phyloP scores from a whole-genome alignment of 768 basidiomycete genomes.

The Lentinula raphanica region DNA sequence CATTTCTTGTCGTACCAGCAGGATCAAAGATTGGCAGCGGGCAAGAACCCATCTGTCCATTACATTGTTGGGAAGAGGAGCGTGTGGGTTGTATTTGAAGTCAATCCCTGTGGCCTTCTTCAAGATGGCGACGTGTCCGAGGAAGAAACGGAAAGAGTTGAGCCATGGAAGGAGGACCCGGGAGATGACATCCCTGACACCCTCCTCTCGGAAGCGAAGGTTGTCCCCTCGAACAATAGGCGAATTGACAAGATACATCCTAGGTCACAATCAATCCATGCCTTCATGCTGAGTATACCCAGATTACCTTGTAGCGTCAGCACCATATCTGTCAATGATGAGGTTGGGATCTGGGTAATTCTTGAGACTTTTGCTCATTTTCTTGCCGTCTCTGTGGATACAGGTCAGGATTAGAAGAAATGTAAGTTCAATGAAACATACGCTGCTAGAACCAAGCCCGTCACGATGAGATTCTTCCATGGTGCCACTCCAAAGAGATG shows the following conservation, averaged over 20 bases:
- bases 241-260: constrained; percentile 98
- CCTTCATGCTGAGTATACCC: not conserved
- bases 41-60: constrained; percentile 99
- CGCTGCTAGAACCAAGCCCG: constrained; percentile 93
- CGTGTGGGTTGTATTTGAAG: constrained; percentile 87
- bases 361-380: constrained; percentile 97
- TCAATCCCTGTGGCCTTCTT: constrained; percentile 73
- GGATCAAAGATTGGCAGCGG: constrained; percentile 94
- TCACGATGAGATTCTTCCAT: constrained; percentile 97
- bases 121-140: constrained; percentile 85
- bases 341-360: constrained; percentile 97
- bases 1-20: constrained; percentile 91
- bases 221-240: constrained; percentile 98
- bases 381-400: constrained; percentile 97
- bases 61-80: constrained; percentile 79
- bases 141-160: constrained; percentile 98
- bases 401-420: not conserved
- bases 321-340: constrained; percentile 87
- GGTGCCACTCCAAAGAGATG: constrained; percentile 91
- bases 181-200: constrained; percentile 93
- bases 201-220: constrained; percentile 95
- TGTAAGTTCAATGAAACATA: constrained; percentile 35
- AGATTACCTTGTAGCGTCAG: constrained; percentile 83
- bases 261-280: constrained; percentile 19
- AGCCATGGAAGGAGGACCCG: constrained; percentile 98